These are phyloP conservation scores for Penicillium janthinellum DNA, from an alignment of 2,329 filamentous ascomycete genomes.

Conservation along the genomic window DNA sequence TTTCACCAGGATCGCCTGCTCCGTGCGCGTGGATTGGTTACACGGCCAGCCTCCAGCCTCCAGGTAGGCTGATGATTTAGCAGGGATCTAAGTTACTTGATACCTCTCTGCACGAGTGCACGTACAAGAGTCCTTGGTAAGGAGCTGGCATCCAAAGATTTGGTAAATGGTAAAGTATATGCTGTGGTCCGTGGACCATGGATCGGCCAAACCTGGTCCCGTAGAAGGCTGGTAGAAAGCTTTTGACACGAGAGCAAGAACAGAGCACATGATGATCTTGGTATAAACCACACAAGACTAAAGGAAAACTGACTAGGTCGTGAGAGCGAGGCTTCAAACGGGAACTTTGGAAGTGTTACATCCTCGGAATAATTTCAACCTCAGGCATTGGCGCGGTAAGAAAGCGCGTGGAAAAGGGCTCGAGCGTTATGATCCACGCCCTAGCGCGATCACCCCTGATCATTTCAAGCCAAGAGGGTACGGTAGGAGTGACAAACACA, in stretches of 20 bases:
- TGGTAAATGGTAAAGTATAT: background rate
- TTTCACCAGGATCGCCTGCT: conserved; percentile 26
- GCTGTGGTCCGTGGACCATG: background rate
- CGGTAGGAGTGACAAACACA: background rate
- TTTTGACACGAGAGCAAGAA: background rate
- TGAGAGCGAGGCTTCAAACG: background rate
- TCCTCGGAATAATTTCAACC: background rate
- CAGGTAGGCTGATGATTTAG: background rate
- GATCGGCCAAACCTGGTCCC: background rate
- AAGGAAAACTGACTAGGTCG: background rate
- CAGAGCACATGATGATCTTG: background rate
- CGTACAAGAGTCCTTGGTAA: too few species aligned
- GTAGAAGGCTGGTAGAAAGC: background rate
- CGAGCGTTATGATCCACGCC: conserved; percentile 18
- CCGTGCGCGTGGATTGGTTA: conserved; percentile 17
- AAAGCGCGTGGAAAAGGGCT: conserved; percentile 6
- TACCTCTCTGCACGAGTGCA: too few species aligned
- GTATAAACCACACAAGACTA: background rate
- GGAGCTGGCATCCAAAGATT: background rate
- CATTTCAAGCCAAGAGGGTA: background rate
- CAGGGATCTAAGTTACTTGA: background rate
- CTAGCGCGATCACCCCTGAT: conserved; percentile 13
- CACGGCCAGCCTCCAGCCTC: background rate
- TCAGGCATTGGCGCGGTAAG: background rate
- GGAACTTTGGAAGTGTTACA: background rate